Conservation (phyloP, 805 yeast species). For the Teunomyces gatunensis region DNA sequence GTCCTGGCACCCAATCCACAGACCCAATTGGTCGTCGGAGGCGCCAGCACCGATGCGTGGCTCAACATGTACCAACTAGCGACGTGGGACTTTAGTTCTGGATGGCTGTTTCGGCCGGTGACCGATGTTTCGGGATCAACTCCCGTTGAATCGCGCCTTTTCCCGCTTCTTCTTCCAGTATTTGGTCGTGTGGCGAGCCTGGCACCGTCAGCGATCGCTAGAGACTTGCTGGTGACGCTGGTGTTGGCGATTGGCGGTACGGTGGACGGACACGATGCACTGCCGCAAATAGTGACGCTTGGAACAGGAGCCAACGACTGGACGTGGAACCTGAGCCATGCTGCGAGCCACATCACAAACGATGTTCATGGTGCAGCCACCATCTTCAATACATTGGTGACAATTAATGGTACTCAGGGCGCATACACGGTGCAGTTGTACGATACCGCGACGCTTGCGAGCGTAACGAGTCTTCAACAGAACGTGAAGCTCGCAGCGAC, state of each 20-base stretch:
- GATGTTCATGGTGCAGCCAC: slow-evolving; percentile 50
- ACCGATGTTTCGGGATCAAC: slow-evolving; percentile 16
- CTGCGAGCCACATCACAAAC: too few relatives aligned
- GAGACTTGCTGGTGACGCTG: slow-evolving; percentile 33
- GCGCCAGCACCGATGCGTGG: slow-evolving; percentile 63
- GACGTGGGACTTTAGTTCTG: slow-evolving; percentile 61
- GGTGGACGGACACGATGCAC: slow-evolving; percentile 32
- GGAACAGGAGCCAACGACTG: slow-evolving; percentile 28
- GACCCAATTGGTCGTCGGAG: slow-evolving; percentile 61
- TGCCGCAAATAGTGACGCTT: slow-evolving; percentile 44
- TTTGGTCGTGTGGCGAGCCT: slow-evolving; percentile 32
- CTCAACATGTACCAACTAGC: slow-evolving; percentile 72
- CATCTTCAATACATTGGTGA: slow-evolving; percentile 49
- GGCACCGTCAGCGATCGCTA: slow-evolving; percentile 24
- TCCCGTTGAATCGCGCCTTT: slow-evolving; percentile 51
- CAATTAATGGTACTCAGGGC: slow-evolving; percentile 26
- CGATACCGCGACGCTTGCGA: slow-evolving; percentile 35
- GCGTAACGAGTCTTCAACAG: slow-evolving; percentile 24
- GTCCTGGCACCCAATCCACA: slow-evolving; percentile 44
- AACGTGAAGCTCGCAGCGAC: slow-evolving; percentile 15
- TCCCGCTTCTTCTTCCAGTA: slow-evolving; percentile 55
- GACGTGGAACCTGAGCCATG: slow-evolving; percentile 54
- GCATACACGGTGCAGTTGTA: slow-evolving; percentile 39
- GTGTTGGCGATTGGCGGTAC: slow-evolving; percentile 65
- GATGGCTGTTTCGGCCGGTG: slow-evolving; percentile 57